Evolutionary conservation across 495 filamentous ascomycete species (phyloP), one percentile per base, ranked within the genome.

Genomic region (Lichina pygmaea): DNA sequence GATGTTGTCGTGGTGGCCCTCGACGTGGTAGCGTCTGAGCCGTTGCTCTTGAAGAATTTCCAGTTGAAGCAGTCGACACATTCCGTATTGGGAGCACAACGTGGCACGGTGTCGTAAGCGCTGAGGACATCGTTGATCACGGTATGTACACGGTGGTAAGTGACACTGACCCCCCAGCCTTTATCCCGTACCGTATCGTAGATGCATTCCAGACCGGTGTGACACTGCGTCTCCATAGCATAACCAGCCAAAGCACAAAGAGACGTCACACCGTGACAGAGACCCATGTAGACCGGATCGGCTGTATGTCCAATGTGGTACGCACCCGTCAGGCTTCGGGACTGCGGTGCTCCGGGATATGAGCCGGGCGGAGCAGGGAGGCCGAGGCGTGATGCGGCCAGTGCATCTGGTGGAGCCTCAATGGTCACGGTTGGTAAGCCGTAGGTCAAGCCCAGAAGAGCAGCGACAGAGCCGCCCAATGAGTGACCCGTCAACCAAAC

Each of bases 301-400:
- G 91, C 89, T 6, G 82, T 95, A 55, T 95, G 82, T 7, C 89
- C 89, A 54, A 94, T 82, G 60, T 97, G 91, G 52, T 73, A 92
- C n/a, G 77, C 65, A 3, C 83, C 86, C 3, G 81, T 91, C 51
- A 68, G 69, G 44, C 67, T 61, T 10, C 83, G 67, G 4, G 66
- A 65, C 49, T 89, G 79, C 8, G 81, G 81, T 30, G 72, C 60
- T 33, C 69, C 64, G 36, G 81, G 66, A 51, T 78, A 68, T 46
- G 76, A 60, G 16, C 76, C 81, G 4, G 91, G 89, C 7, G 91
- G 91, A 2, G 73, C 70, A 0, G 86, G 86, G 34, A 97, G 72
- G 36, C 85, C 91, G 5, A 97, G 64, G 32, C 89, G 77, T 43
- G 71, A 67, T 17, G 85, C 83, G 6, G 91, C 75, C 31, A 97